Percentiles rank a stretch among this genome's conserved stretches.
phyloP scores from a whole-genome alignment of 2,329 filamentous ascomycete species.

The Botrytis tulipae region DNA sequence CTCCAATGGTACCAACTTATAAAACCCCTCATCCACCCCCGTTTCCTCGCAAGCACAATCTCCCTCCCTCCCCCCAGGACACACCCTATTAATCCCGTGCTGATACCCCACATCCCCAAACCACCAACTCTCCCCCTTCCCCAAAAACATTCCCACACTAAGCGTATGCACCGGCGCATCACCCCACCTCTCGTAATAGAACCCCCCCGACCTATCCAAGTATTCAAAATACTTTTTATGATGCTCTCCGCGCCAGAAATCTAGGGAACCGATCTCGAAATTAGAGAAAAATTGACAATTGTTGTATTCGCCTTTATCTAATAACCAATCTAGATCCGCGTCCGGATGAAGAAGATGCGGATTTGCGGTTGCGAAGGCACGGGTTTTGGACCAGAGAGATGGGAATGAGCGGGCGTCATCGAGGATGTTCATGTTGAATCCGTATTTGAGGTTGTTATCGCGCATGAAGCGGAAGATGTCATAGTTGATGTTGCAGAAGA shows the following conservation, averaged over 20 bases:
- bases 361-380: slow-evolving; percentile 84
- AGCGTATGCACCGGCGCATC: slow-evolving; percentile 97
- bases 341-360: slow-evolving; percentile 79
- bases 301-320: slow-evolving; percentile 89
- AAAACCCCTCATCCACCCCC: slow-evolving; percentile 46
- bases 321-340: slow-evolving; percentile 85
- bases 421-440: slow-evolving; percentile 79
- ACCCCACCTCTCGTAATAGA: slow-evolving; percentile 98
- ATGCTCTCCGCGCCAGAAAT: slow-evolving; percentile 83
- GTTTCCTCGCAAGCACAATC: slow-evolving; percentile 45
- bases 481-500: slow-evolving; percentile 66
- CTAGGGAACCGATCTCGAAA: slow-evolving; percentile 89
- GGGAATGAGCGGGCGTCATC: slow-evolving; percentile 92
- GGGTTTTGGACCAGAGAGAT: slow-evolving; percentile 88
- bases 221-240: slow-evolving; percentile 77
- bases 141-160: slow-evolving; percentile 77
- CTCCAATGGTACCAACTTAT: slow-evolving; percentile 47
- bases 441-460: slow-evolving; percentile 80
- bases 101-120: slow-evolving; percentile 98
- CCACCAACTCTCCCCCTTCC: slow-evolving; percentile 91
- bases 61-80: slow-evolving; percentile 35
- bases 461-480: slow-evolving; percentile 85
- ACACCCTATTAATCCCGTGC: slow-evolving; percentile 58
- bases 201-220: slow-evolving; percentile 85
- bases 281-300: slow-evolving; percentile 99